Evolutionary conservation across 495 filamentous ascomycete species (phyloP).

Genomic region (Penicillium robsamsonii): DNA sequence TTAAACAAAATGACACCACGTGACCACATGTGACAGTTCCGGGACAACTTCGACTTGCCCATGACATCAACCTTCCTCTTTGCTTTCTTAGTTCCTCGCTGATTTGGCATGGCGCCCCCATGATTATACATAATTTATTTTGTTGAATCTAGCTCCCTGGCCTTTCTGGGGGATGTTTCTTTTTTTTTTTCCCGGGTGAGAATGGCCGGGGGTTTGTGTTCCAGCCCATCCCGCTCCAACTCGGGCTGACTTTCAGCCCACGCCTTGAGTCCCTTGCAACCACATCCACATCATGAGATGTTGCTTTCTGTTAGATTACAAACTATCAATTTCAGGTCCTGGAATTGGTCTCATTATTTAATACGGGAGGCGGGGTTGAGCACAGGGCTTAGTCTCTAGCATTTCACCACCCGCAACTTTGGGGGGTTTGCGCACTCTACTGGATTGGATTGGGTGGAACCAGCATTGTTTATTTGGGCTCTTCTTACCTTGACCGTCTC

Average conservation of each 20-base stretch:
- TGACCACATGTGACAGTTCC: conserved; percentile 9
- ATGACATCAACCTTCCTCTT: conserved; percentile 11
- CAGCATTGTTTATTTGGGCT: background rate
- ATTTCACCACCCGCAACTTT: background rate
- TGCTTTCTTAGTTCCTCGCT: background rate
- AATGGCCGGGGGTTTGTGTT: conserved; percentile 1
- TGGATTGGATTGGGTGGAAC: background rate
- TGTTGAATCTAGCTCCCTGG: background rate
- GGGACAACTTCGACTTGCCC: conserved; percentile 8
- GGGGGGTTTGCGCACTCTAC: background rate
- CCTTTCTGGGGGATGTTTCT: background rate
- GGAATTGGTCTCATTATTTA: background rate
- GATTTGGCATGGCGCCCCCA: background rate
- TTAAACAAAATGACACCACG: background rate
- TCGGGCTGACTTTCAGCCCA: conserved; percentile 7
- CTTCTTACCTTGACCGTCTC: conserved; percentile 1
- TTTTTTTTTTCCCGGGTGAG: background rate
- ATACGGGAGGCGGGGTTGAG: conserved; percentile 1
- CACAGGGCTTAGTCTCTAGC: conserved; percentile 8
- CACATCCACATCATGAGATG: conserved; percentile 1
- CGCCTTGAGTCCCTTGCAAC: conserved; percentile 2
- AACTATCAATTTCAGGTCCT: background rate
- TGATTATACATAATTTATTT: background rate
- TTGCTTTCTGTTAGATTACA: conserved; percentile 5
- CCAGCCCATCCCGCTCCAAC: conserved; percentile 14